These are phyloP conservation scores for Emergomyces africanus DNA, from an alignment of 2,329 filamentous ascomycete genomes.

Conservation along the genomic window DNA sequence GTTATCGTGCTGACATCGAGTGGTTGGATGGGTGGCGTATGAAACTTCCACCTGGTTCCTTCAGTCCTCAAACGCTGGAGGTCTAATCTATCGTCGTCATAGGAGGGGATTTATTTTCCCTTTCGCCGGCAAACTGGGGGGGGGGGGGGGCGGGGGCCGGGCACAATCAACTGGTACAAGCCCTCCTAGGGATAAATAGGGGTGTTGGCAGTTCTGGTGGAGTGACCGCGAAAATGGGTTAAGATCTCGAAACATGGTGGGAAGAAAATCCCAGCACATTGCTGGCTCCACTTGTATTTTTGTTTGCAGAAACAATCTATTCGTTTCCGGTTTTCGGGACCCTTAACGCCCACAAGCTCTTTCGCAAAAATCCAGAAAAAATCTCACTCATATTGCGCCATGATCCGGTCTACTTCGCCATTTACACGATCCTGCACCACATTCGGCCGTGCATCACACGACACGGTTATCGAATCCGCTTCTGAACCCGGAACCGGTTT, in stretches of 20 bases:
- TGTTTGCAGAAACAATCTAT: not conserved
- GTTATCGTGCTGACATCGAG: not conserved
- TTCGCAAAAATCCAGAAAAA: not conserved
- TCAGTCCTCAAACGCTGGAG: not conserved
- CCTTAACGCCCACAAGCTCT: not conserved
- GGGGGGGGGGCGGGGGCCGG: too few relatives aligned
- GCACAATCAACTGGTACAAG: not conserved
- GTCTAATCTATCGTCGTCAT: not conserved
- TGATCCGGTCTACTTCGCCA: conserved; percentile 5
- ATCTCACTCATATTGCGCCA: conserved; percentile 7
- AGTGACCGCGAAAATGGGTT: not conserved
- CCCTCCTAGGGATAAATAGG: not conserved
- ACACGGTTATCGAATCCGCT: conserved; percentile 55
- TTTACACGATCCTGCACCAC: conserved; percentile 21
- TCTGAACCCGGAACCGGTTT: conserved; percentile 54
- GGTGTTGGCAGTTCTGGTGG: not conserved
- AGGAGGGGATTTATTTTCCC: not conserved
- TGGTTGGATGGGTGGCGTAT: not conserved
- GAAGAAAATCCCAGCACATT: not conserved
- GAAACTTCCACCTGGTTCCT: not conserved
- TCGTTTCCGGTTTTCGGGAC: not conserved
- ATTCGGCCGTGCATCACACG: conserved; percentile 44
- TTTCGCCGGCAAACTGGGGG: not conserved
- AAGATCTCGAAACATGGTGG: not conserved
- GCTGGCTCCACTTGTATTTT: not conserved